A percentile compares a stretch with the other conserved stretches of the same genome.
phyloP scores from a whole-genome alignment of 768 basidiomycete genomes.

The Psilocybe tampanensis region DNA sequence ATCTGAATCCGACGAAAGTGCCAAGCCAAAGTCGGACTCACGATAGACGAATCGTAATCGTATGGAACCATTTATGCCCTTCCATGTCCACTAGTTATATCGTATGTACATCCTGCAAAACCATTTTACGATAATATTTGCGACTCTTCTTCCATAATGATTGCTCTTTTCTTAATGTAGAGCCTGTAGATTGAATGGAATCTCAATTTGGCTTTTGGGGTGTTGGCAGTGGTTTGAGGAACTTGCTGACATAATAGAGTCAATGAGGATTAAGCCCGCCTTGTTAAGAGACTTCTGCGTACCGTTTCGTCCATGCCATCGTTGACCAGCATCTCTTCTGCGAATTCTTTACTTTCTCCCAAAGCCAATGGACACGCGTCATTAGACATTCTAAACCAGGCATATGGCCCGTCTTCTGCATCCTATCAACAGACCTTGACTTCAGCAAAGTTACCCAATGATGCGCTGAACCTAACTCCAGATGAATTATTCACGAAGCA shows the following conservation, averaged over 20 bases:
- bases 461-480: conserved; percentile 47
- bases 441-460: conserved; percentile 21
- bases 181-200: conserved; percentile 1
- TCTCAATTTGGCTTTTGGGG: not conserved
- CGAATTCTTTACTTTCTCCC: conserved; percentile 23
- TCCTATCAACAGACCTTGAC: conserved; percentile 12
- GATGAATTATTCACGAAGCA: conserved; percentile 76
- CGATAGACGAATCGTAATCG: conserved; percentile 22
- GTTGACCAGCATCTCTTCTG: conserved; percentile 17
- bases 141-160: conserved; percentile 4
- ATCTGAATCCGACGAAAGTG: conserved; percentile 30
- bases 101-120: conserved; percentile 13
- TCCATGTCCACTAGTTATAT: conserved; percentile 10
- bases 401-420: conserved; percentile 9
- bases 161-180: not conserved
- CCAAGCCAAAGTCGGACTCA: conserved; percentile 32
- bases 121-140: conserved; percentile 19
- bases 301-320: conserved; percentile 18
- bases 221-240: not conserved
- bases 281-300: not conserved
- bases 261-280: not conserved
- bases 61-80: not conserved
- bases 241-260: not conserved
- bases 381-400: conserved; percentile 5
- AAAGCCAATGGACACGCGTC: conserved; percentile 19